Conservation (phyloP, 2,329 filamentous ascomycete genomes). For the Pseudogymnoascus sp. region DNA sequence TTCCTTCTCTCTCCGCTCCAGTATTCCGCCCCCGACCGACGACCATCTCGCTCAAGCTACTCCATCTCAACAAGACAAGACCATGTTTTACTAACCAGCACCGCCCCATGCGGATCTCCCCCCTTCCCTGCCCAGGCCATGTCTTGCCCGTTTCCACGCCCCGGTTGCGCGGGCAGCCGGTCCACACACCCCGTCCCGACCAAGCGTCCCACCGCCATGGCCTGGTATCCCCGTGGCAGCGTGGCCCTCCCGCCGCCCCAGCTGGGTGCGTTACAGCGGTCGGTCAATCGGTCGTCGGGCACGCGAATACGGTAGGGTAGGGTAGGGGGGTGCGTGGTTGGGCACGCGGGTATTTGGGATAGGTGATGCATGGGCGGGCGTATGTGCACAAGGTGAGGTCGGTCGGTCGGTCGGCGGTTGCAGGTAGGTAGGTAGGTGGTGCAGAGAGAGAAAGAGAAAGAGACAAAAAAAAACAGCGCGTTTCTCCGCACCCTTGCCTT, state of each 20-base stretch:
- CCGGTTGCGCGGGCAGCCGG: not conserved
- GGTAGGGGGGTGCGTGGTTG: not conserved
- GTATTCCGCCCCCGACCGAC: not conserved
- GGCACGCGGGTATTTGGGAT: not conserved
- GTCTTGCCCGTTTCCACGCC: conserved; percentile 4
- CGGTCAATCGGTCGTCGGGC: not conserved
- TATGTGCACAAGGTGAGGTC: not conserved
- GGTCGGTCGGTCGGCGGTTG: not conserved
- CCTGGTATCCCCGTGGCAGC: not conserved
- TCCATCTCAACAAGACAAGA: not conserved
- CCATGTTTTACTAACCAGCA: not conserved
- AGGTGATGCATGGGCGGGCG: not conserved
- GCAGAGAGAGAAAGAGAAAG: not conserved
- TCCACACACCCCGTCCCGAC: not conserved
- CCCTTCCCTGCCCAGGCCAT: not conserved
- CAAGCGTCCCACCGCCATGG: not conserved
- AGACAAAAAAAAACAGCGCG: not conserved
- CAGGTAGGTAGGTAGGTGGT: not conserved
- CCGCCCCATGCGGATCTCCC: not conserved
- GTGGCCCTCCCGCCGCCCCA: not conserved
- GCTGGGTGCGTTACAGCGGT: not conserved
- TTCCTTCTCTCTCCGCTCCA: not conserved
- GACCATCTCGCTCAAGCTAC: not conserved
- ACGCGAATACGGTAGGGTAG: not conserved
- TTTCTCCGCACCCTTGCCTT: conserved; percentile 1